Percentiles rank a stretch among this genome's conserved stretches.
phyloP scores from a whole-genome alignment of 2,329 filamentous ascomycete genomes.

The Talaromyces sp. region DNA sequence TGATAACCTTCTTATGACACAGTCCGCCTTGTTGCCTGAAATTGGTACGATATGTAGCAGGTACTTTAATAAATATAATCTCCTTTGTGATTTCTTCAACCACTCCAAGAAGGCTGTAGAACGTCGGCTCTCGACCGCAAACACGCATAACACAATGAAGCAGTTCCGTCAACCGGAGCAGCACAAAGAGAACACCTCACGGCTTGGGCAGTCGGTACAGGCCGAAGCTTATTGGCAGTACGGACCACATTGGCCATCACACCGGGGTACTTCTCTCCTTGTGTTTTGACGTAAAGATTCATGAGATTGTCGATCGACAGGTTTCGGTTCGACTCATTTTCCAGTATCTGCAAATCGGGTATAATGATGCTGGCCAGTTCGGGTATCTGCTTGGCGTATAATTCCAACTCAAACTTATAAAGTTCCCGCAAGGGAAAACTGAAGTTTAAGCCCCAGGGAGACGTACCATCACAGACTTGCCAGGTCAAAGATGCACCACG shows the following conservation, averaged over 20 bases:
- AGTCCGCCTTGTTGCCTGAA: neutral
- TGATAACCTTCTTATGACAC: neutral
- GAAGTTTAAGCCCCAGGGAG: constrained; percentile 55
- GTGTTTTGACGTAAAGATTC: constrained; percentile 77
- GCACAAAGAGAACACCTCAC: constrained; percentile 62
- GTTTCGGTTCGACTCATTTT: constrained; percentile 44
- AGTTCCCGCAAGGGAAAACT: constrained; percentile 82
- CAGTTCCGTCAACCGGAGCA: constrained; percentile 58
- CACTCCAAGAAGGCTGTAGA: neutral
- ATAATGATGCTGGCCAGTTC: constrained; percentile 49
- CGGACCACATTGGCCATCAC: constrained; percentile 94
- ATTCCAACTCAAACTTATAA: constrained; percentile 70
- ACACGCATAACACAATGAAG: constrained; percentile 45
- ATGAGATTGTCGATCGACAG: constrained; percentile 89
- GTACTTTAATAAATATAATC: constrained; percentile 15
- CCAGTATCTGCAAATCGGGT: constrained; percentile 34
- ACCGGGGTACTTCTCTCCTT: constrained; percentile 80
- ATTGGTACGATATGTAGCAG: constrained; percentile 1
- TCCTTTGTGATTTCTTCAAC: constrained; percentile 1
- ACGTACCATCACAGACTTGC: constrained; percentile 70
- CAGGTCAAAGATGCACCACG: constrained; percentile 78
- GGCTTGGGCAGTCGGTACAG: constrained; percentile 30
- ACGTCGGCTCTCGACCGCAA: constrained; percentile 28
- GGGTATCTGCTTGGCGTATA: constrained; percentile 56
- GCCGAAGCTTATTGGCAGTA: constrained; percentile 74